A percentile compares a stretch with the other conserved stretches of the same genome.
phyloP scores from a whole-genome alignment of 805 yeast species.

The Metschnikowia corniflorae region DNA sequence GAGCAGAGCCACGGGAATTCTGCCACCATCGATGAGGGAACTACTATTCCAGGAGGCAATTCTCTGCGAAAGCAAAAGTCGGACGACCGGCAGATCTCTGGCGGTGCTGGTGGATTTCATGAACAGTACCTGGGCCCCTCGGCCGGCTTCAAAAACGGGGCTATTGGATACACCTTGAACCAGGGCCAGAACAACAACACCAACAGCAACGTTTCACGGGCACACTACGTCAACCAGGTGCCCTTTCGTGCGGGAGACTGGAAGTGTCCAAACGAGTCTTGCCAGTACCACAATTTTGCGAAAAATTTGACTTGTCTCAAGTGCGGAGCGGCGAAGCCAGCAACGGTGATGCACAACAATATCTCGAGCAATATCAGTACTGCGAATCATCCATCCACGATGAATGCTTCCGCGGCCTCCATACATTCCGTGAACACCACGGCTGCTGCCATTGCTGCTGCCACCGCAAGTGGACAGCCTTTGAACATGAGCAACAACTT shows the following conservation, averaged over 20 bases:
- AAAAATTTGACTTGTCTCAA: constrained; percentile 82
- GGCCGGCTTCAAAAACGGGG: constrained; percentile 14
- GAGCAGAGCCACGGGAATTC: constrained; percentile 45
- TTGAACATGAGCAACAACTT: constrained; percentile 32
- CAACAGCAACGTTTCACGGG: constrained; percentile 15
- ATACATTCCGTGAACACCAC: constrained; percentile 39
- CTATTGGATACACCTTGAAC: constrained; percentile 13
- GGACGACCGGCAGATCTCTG: constrained; percentile 14
- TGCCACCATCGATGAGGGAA: background rate
- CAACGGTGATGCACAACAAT: constrained; percentile 20
- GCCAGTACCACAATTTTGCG: constrained; percentile 89
- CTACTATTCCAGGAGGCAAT: constrained; percentile 1
- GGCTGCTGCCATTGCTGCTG: constrained; percentile 47
- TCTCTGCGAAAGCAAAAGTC: constrained; percentile 9
- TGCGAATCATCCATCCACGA: constrained; percentile 3
- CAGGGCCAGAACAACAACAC: constrained; percentile 16
- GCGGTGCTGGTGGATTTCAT: constrained; percentile 10
- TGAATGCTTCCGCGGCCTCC: constrained; percentile 7
- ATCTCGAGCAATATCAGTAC: constrained; percentile 1
- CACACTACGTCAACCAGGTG: constrained; percentile 47
- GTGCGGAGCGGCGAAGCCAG: constrained; percentile 72
- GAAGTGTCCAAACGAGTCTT: constrained; percentile 79
- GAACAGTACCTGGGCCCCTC: constrained; percentile 12
- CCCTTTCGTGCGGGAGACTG: constrained; percentile 97
- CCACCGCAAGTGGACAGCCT: constrained; percentile 46